phyloP scores from a whole-genome alignment of 495 filamentous ascomycete genomes.

The Penicillium lividum region DNA sequence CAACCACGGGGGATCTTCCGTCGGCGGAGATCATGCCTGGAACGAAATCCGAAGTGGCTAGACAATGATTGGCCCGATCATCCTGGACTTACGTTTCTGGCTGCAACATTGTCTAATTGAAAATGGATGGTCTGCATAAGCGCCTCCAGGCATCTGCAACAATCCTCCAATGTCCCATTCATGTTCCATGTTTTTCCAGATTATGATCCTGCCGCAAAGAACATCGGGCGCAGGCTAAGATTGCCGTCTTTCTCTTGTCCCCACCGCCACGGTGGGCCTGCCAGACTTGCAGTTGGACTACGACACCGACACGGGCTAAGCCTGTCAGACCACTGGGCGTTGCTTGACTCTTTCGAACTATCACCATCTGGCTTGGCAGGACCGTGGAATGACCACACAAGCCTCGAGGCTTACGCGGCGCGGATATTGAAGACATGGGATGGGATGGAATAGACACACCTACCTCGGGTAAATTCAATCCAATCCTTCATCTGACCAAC shows the following conservation, averaged over 20 bases:
- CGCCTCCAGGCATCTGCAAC: slow-evolving; percentile 14
- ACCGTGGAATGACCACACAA: neutral
- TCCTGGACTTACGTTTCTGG: slow-evolving; percentile 12
- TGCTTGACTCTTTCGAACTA: slow-evolving; percentile 21
- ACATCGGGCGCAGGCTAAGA: neutral
- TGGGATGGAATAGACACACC: neutral
- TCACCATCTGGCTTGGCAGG: slow-evolving; percentile 15
- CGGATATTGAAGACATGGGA: neutral
- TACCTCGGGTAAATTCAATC: slow-evolving; percentile 4
- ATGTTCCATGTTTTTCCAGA: neutral
- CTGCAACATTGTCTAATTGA: slow-evolving; percentile 15
- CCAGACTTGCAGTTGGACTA: slow-evolving; percentile 8
- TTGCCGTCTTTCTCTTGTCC: slow-evolving; percentile 8
- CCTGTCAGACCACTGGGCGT: slow-evolving; percentile 13
- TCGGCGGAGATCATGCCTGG: slow-evolving; percentile 7
- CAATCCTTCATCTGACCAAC: neutral
- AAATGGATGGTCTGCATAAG: slow-evolving; percentile 26
- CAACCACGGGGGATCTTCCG: slow-evolving; percentile 3
- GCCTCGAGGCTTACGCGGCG: neutral
- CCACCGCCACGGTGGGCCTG: slow-evolving; percentile 9
- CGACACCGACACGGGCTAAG: neutral
- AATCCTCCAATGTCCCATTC: slow-evolving; percentile 4
- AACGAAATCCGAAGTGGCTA: neutral
- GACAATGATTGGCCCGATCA: slow-evolving; percentile 17
- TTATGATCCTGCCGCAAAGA: neutral